A percentile compares a stretch with the other conserved stretches of the same genome.
phyloP scores from a whole-genome alignment of 306 rosid species.

The Medicago truncatula region DNA sequence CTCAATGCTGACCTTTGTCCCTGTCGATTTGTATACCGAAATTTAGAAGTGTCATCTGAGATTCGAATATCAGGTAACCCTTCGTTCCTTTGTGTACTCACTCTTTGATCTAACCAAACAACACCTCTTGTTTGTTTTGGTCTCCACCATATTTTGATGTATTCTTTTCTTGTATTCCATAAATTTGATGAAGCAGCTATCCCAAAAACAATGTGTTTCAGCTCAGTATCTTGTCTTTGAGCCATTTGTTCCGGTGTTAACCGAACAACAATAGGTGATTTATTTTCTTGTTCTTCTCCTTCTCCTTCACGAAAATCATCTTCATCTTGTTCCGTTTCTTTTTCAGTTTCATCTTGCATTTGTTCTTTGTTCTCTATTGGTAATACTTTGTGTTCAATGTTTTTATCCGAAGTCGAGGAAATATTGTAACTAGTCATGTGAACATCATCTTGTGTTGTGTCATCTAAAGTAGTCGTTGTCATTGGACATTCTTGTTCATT shows the following conservation, averaged over 20 bases:
- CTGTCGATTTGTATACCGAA: slow-evolving; percentile 67
- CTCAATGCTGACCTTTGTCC: slow-evolving; percentile 84
- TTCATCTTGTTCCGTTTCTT: neutral
- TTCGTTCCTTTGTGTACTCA: slow-evolving; percentile 45
- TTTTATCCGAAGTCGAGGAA: slow-evolving; percentile 28
- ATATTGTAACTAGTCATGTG: slow-evolving; percentile 40
- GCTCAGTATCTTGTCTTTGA: slow-evolving; percentile 48
- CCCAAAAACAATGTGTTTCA: slow-evolving; percentile 81
- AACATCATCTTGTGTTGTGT: slow-evolving; percentile 40
- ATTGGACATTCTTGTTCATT: slow-evolving; percentile 53
- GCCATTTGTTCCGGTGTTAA: slow-evolving; percentile 33
- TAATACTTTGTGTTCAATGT: slow-evolving; percentile 23
- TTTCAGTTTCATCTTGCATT: neutral
- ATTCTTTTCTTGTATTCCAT: slow-evolving; percentile 76
- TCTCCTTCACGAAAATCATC: neutral
- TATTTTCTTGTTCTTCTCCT: neutral
- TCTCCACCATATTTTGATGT: slow-evolving; percentile 89
- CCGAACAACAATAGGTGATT: slow-evolving; percentile 35
- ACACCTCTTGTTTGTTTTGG: slow-evolving; percentile 80
- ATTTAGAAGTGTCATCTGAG: slow-evolving; percentile 61
- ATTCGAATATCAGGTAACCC: slow-evolving; percentile 74
- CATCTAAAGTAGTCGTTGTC: slow-evolving; percentile 40
- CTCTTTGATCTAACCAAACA: slow-evolving; percentile 76
- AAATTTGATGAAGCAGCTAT: slow-evolving; percentile 83
- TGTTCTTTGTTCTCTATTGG: neutral